Percentiles rank a stretch among this genome's conserved stretches.
These are phyloP conservation scores for Mesotaenium endlicherianum DNA, from an alignment of 139 green algal species.

Conservation along the genomic window DNA sequence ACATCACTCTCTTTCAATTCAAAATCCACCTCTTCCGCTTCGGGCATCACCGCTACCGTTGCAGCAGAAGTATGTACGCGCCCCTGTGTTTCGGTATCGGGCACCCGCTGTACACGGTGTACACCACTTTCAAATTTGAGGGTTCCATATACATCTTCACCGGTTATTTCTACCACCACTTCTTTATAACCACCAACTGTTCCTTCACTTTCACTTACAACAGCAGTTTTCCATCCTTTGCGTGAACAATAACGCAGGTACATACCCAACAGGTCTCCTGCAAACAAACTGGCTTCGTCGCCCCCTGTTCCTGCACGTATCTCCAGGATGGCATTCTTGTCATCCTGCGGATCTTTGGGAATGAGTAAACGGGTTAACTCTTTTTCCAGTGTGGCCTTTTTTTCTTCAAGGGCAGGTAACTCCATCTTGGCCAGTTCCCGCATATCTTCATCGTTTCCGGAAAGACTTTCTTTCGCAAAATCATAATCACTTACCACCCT, in stretches of 20 bases:
- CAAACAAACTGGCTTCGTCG: slow-evolving; percentile 14
- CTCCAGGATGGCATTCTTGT: background rate
- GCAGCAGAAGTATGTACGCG: background rate
- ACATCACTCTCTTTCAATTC: slow-evolving; percentile 51
- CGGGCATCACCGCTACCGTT: background rate
- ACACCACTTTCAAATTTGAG: background rate
- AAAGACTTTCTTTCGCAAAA: no score
- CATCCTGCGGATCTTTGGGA: background rate
- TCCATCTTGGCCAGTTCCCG: background rate
- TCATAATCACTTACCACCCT: no score
- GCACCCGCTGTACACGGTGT: slow-evolving; percentile 4
- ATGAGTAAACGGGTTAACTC: background rate
- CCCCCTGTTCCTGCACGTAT: slow-evolving; percentile 17
- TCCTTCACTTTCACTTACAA: background rate
- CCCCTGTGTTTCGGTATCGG: background rate
- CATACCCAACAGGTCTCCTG: slow-evolving; percentile 9
- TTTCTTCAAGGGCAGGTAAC: background rate
- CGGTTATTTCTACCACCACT: background rate
- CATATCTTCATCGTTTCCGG: background rate
- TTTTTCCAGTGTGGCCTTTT: background rate
- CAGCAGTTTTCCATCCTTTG: background rate
- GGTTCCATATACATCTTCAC: background rate
- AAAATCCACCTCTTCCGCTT: background rate
- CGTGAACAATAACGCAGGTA: background rate
- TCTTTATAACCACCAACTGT: background rate